A percentile compares a stretch with the other conserved stretches of the same genome.
Evolutionary conservation across 139 green algal genomes (phyloP).

Genomic region (Closterium sp.): DNA sequence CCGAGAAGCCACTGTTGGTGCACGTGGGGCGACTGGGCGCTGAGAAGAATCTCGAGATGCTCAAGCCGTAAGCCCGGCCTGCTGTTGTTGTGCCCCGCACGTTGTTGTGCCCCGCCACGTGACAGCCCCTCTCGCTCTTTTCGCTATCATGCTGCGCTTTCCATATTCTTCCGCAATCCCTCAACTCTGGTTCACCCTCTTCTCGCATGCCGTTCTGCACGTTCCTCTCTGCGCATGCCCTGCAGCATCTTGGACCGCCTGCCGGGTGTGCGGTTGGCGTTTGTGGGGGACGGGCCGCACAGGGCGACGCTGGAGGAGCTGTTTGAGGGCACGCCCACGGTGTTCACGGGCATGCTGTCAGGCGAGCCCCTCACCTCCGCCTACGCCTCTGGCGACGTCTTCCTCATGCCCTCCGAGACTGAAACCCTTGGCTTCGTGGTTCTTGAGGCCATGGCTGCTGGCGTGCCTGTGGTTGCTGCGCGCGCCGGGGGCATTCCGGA

Average conservation of each 20-base stretch:
- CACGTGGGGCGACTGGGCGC: slow-evolving; percentile 90
- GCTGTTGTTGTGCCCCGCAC: neutral
- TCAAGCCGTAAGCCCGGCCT: slow-evolving; percentile 48
- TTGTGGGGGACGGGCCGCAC: slow-evolving; percentile 88
- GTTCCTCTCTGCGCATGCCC: neutral
- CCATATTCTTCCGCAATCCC: neutral
- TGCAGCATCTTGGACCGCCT: slow-evolving; percentile 50
- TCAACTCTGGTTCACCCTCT: neutral
- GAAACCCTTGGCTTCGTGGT: slow-evolving; percentile 97
- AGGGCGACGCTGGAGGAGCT: slow-evolving; percentile 65
- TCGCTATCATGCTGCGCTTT: too few species aligned
- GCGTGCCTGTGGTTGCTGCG: slow-evolving; percentile 80
- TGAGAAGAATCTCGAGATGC: slow-evolving; percentile 65
- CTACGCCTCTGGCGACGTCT: slow-evolving; percentile 90
- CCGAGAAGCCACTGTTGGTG: slow-evolving; percentile 70
- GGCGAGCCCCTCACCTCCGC: slow-evolving; percentile 81
- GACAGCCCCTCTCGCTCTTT: neutral
- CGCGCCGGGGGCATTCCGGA: slow-evolving; percentile 77
- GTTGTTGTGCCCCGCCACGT: too few species aligned
- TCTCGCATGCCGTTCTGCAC: too few species aligned
- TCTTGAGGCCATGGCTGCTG: slow-evolving; percentile 91
- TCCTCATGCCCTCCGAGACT: slow-evolving; percentile 90
- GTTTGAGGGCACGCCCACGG: slow-evolving; percentile 61
- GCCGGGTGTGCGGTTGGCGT: slow-evolving; percentile 64
- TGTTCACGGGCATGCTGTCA: slow-evolving; percentile 41